phyloP scores from a whole-genome alignment of 2,329 filamentous ascomycete genomes.

The Microdochium bolleyi region DNA sequence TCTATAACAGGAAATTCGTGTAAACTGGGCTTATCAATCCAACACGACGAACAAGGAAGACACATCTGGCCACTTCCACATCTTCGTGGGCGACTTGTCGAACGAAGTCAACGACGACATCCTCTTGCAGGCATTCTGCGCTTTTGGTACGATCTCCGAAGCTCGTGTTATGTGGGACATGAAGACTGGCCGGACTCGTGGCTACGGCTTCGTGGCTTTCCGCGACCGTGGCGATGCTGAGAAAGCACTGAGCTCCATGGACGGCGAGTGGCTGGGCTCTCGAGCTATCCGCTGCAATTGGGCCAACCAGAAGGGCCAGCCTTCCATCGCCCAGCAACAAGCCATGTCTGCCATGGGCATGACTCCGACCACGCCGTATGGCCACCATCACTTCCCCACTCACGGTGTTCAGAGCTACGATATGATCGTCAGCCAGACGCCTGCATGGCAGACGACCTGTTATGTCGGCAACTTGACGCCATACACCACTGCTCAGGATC shows the following conservation, averaged over 20 bases:
- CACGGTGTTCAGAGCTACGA: constrained; percentile 97
- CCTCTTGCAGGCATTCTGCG: constrained; percentile 86
- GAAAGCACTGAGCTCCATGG: constrained; percentile 95
- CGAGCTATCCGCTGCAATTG: constrained; percentile 98
- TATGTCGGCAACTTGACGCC: constrained; percentile 97
- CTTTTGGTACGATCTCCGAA: constrained; percentile 92
- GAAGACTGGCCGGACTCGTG: constrained; percentile 96
- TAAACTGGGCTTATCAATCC: constrained; percentile 99
- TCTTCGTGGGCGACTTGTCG: constrained; percentile 94
- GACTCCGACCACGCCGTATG: constrained; percentile 93
- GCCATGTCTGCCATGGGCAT: constrained; percentile 97
- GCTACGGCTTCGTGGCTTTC: constrained; percentile 97
- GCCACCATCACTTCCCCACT: constrained; percentile 95
- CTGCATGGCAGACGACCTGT: constrained; percentile 95
- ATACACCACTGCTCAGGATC: constrained; percentile 92
- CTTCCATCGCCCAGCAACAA: constrained; percentile 95
- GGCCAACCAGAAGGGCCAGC: constrained; percentile 99
- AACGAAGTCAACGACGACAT: constrained; percentile 99
- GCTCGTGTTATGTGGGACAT: constrained; percentile 99
- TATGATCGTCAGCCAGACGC: constrained; percentile 91
- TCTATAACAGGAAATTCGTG: constrained; percentile 77
- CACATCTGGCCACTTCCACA: constrained; percentile 96
- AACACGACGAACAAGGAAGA: constrained; percentile 94
- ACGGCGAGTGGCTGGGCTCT: constrained; percentile 97
- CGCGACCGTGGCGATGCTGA: constrained; percentile 89